A percentile compares a stretch with the other conserved stretches of the same genome.
Evolutionary conservation across 306 rosid species (phyloP).

Genomic region (Castanea mollissima): DNA sequence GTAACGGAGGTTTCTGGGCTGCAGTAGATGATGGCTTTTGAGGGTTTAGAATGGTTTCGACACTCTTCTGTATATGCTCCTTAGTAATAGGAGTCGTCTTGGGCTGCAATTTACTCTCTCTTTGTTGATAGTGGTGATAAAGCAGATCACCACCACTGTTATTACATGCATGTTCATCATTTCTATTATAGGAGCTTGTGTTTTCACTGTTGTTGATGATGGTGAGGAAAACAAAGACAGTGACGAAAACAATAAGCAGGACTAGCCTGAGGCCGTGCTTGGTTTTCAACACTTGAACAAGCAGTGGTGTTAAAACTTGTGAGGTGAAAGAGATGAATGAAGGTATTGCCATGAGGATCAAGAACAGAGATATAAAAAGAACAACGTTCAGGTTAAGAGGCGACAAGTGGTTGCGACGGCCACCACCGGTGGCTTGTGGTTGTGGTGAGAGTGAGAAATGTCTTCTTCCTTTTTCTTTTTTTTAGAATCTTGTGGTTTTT

Average conservation of each 20-base stretch:
- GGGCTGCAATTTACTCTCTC: slow-evolving; percentile 12
- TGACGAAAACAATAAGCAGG: slow-evolving; percentile 67
- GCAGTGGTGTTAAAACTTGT: slow-evolving; percentile 28
- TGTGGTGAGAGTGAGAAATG: too few species aligned
- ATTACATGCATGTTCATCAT: slow-evolving; percentile 1
- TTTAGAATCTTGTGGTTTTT: too few species aligned
- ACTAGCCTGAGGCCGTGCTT: slow-evolving; percentile 46
- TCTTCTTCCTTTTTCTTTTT: too few species aligned
- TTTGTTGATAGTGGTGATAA: not conserved
- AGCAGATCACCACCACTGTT: too few species aligned
- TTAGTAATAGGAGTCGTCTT: slow-evolving; percentile 12
- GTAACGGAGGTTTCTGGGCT: too few species aligned
- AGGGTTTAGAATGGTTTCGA: too few species aligned
- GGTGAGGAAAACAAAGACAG: slow-evolving; percentile 72
- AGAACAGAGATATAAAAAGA: slow-evolving; percentile 35
- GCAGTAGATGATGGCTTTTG: not conserved
- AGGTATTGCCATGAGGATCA: slow-evolving; percentile 46
- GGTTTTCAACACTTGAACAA: too few species aligned
- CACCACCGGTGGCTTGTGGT: too few species aligned
- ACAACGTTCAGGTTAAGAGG: slow-evolving; percentile 49
- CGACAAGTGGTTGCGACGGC: slow-evolving; percentile 41
- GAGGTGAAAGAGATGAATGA: slow-evolving; percentile 49
- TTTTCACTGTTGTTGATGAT: too few species aligned
- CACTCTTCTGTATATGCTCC: too few species aligned
- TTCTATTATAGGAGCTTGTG: too few species aligned